Percentiles rank a stretch among this genome's conserved stretches.
phyloP scores from a whole-genome alignment of 1,139 yeast species.

The Eremothecium cymbalariae region DNA sequence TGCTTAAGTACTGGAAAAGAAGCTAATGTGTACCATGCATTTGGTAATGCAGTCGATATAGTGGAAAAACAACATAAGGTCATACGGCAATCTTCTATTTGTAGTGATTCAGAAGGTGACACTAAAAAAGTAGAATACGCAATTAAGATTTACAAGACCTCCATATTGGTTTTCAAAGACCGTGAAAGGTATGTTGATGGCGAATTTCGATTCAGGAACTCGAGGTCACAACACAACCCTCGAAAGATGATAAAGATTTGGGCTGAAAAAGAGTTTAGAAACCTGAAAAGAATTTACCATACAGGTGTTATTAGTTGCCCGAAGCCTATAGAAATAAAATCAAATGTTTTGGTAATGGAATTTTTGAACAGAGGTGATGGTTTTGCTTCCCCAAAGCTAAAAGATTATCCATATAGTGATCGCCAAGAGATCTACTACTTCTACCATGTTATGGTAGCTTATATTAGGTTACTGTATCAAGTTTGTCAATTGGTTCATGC shows the following conservation, averaged over 20 bases:
- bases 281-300: conserved; percentile 68
- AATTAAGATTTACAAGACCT: conserved; percentile 90
- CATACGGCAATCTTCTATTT: conserved; percentile 7
- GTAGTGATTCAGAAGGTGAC: conserved; percentile 5
- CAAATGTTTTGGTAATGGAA: conserved; percentile 94
- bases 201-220: conserved; percentile 83
- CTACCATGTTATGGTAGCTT: conserved; percentile 71
- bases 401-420: conserved; percentile 66
- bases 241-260: conserved; percentile 95
- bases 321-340: conserved; percentile 76
- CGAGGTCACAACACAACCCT: conserved; percentile 82
- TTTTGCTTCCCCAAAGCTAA: conserved; percentile 68
- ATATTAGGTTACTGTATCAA: conserved; percentile 82
- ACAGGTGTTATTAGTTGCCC: conserved; percentile 82
- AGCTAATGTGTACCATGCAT: conserved; percentile 94
- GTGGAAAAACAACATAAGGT: conserved; percentile 9
- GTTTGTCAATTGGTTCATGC: conserved; percentile 92
- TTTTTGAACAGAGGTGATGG: conserved; percentile 65
- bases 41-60: conserved; percentile 57
- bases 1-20: conserved; percentile 96
- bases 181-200: conserved; percentile 95
- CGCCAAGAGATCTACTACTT: conserved; percentile 56
- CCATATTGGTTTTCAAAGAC: conserved; percentile 91
- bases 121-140: conserved; percentile 52
- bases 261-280: conserved; percentile 97